Evolutionary conservation across 163 green algal genomes (phyloP), one percentile per base, ranked within the genome.

Genomic region (Picocystis sp.): DNA sequence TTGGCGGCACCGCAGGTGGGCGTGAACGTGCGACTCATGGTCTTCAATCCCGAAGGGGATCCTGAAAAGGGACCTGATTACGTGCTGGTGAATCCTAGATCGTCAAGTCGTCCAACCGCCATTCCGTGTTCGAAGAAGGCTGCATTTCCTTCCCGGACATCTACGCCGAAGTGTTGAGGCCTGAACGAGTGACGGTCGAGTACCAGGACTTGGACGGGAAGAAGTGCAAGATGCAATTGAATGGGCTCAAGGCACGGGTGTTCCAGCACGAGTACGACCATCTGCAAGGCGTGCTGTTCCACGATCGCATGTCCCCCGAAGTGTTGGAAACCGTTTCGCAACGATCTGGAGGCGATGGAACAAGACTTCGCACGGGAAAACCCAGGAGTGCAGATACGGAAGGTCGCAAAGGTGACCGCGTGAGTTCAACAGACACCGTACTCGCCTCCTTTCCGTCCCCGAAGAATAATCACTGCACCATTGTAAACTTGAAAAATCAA

Each of bases 261-360:
- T 96, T 96, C 65, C 89, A 95, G 65, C 89, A 97, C 63, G 89
- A 96, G 65, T 95, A 86, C 50, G 88, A 97, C 69, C 88, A 97
- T 58, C 61, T 97, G 35, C 75, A 87, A 75, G 81, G 83, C 24
- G 58, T 70, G 6, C 67, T 95, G 25, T 93, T 89, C 50, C 72
- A 78, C 53, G 85, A 94, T 70, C 63, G 83, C n/a, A 87, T 94
- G 77, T 64, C 66, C 15, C 24, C 65, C 2, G 41, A 67, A 1
- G 72, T 74, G 19, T 46, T 86, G 21, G 62, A 72, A 10, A 60
- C 50, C 1, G 65, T 82, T n/a, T 14, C 52, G 60, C 22, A 42
- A 52, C 2, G 25, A 74, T 48, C 60, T 92, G 22, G 52, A 73
- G 9, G 54, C 45, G 11, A 46, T 90, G 47, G 82, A 92, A 53